Evolutionary conservation across 495 filamentous ascomycete genomes (phyloP).

Genomic region (Penicillium tannophilum): DNA sequence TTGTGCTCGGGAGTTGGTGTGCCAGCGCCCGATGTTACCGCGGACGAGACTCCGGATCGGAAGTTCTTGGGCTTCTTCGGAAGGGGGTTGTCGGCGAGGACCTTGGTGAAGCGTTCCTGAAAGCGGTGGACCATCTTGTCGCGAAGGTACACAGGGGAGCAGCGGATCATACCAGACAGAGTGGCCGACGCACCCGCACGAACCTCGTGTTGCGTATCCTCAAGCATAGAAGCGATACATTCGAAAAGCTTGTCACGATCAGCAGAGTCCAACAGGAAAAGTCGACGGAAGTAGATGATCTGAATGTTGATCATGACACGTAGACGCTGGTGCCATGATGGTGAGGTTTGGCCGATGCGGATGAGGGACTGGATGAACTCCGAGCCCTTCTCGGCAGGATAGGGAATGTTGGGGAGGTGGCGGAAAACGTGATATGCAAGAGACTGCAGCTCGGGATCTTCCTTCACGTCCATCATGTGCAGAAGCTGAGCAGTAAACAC

Average conservation of each 20-base stretch:
- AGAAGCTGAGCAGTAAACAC: conserved; percentile 87
- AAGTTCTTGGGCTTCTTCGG: conserved; percentile 67
- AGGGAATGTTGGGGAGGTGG: conserved; percentile 94
- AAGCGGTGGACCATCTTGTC: conserved; percentile 72
- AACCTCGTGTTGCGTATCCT: conserved; percentile 90
- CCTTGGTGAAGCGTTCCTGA: conserved; percentile 75
- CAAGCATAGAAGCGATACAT: conserved; percentile 90
- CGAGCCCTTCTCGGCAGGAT: conserved; percentile 80
- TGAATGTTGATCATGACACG: conserved; percentile 99
- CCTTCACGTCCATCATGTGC: conserved; percentile 99
- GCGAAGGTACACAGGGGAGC: conserved; percentile 83
- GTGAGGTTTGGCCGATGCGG: conserved; percentile 79
- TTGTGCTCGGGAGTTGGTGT: conserved; percentile 84
- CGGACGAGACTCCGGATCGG: conserved; percentile 40
- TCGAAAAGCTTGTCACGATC: conserved; percentile 83
- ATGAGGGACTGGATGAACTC: conserved; percentile 84
- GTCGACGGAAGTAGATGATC: conserved; percentile 94
- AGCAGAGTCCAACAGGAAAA: conserved; percentile 82
- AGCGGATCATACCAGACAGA: conserved; percentile 96
- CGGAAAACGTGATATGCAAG: conserved; percentile 97
- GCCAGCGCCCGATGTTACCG: conserved; percentile 60
- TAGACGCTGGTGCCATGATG: conserved; percentile 95
- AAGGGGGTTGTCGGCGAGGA: conserved; percentile 77
- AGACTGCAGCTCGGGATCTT: conserved; percentile 93
- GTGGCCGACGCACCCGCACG: conserved; percentile 90